Evolutionary conservation across 2,329 filamentous ascomycete species (phyloP), one percentile per base, ranked within the genome.

Genomic region (Fragosphaeria purpurea): DNA sequence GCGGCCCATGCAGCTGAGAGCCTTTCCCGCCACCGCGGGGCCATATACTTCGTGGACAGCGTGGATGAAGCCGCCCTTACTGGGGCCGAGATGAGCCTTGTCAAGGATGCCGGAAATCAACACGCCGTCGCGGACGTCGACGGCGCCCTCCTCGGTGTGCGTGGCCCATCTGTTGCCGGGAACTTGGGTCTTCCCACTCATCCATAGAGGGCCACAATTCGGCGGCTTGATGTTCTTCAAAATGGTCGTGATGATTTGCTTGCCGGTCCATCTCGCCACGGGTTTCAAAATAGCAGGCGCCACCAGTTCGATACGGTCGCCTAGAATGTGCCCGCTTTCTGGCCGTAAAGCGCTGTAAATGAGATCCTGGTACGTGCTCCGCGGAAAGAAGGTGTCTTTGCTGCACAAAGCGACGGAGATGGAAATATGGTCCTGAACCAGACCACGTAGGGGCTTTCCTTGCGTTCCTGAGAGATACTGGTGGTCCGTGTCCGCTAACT

Each of bases 371-470:
- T 97, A 98, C 53, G 94, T 83, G 38, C 86, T 85, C 51, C 85
- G 79, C 55, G 83, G 85, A 62, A 97, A 95, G 64, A 96, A 91
- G 4, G 86, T 88, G 65, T 98, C 93, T 61, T 88, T 83, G 66
- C 83, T 95, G 51, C 90, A 95, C 51, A 98, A 79, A 67, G 85
- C 85, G 4, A 95, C 88, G 43, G 88, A 89, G 64, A 98, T 91
- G 3, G 91, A 96, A 53, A 98, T 86, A 67, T 98, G 93, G 75
- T 98, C 93, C 68, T 98, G 94, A 68, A 98, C 98, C 47, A 98
- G 72, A 79, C 93, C 93, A 74, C 93, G 79, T 12, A 98, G 74
- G 0, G 93, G 93, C 62, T 95, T 95, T 51, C 93, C 93, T 12
- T 88, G 87, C 4, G 93, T 98, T 22, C 86, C 88, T 37, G 90